Evolutionary conservation across 2,329 filamentous ascomycete genomes (phyloP), one percentile per base, ranked within the genome.

Genomic region (Penicillium sp.): DNA sequence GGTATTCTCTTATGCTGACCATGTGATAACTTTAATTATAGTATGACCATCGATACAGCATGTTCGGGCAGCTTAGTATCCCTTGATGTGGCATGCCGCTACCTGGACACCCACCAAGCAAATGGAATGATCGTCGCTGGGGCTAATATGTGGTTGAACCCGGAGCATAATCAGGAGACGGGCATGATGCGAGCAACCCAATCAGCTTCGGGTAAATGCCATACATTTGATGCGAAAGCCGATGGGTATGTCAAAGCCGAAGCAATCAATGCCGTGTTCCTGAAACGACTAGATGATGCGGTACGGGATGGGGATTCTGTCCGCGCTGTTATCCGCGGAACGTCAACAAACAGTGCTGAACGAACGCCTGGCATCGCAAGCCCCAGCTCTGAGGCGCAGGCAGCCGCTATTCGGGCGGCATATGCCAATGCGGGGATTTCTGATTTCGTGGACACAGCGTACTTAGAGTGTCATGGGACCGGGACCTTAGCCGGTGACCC

Each of bases 271-370:
- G 40, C 40, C 13, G 40, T 42, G 10, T 42, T 21, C 19, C 21
- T 42, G 8, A 42, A 42, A 23, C 19, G 40, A 6, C 21, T 42
- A 15, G n/a, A 19, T 2, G 40, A 42, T 23, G 40, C 40, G n/a
- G 40, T 42, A 13, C n/a, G 40, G 19, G 40, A 42, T 21, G 7
- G 40, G 5, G 40, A 42, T 12, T 19, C 40, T 6, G 15, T 42
- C 6, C 40, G 40, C 2, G 40, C 40, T 15, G 4, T 42, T 12
- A 42, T 42, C 13, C 40, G 40, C 40, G 40, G 40, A 12, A 42
- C 40, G 23, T 21, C 40, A 12, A 42, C 81, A 2, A 81, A 81
- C 60, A 71, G 75, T 54, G 76, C 81, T 60, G 80, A 79, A 3
- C 66, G 67, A 31, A 78, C 78, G 0, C 66, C 69, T 29, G 75